These are phyloP conservation scores for Acer campestre DNA, from an alignment of 345 rosid species.

Conservation along the genomic window DNA sequence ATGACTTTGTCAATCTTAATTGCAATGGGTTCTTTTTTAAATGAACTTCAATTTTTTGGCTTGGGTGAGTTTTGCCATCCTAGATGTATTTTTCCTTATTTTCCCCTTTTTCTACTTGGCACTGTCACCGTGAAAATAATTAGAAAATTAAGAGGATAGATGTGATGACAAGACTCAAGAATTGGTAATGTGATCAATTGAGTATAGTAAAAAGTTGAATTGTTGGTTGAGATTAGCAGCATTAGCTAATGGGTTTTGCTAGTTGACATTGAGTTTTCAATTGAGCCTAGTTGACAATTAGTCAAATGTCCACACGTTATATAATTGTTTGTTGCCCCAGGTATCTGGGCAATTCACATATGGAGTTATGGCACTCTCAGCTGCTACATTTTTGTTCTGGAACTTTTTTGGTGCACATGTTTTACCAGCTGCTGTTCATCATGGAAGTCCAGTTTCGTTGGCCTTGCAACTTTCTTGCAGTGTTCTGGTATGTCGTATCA, in stretches of 20 bases:
- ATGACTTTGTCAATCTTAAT: neutral
- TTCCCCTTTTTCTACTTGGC: neutral
- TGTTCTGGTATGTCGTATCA: constrained; percentile 67
- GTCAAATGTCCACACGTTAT: constrained; percentile 6
- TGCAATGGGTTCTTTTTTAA: neutral
- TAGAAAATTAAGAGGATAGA: neutral
- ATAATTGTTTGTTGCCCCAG: constrained; percentile 37
- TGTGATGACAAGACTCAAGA: neutral
- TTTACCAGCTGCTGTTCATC: constrained; percentile 59
- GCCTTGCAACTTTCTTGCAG: constrained; percentile 97
- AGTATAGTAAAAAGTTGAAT: neutral
- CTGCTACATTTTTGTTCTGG: constrained; percentile 93
- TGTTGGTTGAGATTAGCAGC: neutral
- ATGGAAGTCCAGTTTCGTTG: constrained; percentile 79
- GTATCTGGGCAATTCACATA: constrained; percentile 95
- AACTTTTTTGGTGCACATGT: constrained; percentile 67
- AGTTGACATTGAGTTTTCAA: neutral
- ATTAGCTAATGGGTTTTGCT: constrained; percentile 1
- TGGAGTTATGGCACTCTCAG: constrained; percentile 97
- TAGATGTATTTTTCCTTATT: neutral
- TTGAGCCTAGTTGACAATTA: constrained; percentile 8
- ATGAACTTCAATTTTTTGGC: neutral
- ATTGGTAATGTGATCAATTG: neutral
- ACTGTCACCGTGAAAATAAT: neutral
- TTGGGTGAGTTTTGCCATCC: neutral